Percentiles rank a stretch among this genome's conserved stretches.
Conservation (phyloP, 1,139 yeast genomes). For the Sugiyamaella grinbergsii region DNA sequence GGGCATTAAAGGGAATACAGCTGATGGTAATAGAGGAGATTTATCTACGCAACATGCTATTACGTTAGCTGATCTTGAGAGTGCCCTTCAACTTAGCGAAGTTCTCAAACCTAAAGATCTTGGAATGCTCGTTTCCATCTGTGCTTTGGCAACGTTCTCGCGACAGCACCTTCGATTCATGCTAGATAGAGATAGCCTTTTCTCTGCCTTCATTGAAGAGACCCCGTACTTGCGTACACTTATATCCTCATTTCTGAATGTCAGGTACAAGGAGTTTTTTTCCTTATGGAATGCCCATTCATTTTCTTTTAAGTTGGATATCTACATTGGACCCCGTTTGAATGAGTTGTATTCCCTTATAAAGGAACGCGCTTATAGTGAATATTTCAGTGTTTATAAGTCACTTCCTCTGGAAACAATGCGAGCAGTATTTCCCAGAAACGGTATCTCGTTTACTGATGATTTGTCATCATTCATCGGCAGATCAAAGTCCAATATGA, state of each 20-base stretch:
- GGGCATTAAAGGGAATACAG: slow-evolving; percentile 4
- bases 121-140: slow-evolving; percentile 31
- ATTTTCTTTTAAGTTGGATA: slow-evolving; percentile 28
- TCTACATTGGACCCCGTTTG: slow-evolving; percentile 27
- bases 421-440: slow-evolving; percentile 4
- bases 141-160: slow-evolving; percentile 33
- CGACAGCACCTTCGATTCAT: slow-evolving; percentile 33
- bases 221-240: slow-evolving; percentile 24
- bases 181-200: slow-evolving; percentile 53
- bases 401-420: slow-evolving; percentile 25
- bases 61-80: neutral
- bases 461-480: slow-evolving; percentile 13
- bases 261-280: slow-evolving; percentile 27
- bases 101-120: slow-evolving; percentile 24
- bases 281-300: slow-evolving; percentile 26
- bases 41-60: neutral
- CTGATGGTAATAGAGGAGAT: neutral
- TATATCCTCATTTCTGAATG: slow-evolving; percentile 23
- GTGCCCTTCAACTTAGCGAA: neutral
- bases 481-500: slow-evolving; percentile 13
- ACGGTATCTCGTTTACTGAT: neutral
- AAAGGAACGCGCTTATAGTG: slow-evolving; percentile 30
- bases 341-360: slow-evolving; percentile 24
- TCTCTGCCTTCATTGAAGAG: slow-evolving; percentile 62
- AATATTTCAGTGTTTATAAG: slow-evolving; percentile 31